Evolutionary conservation across 768 basidiomycete species (phyloP), one percentile per base, ranked within the genome.

Genomic region (Tubosaeta brunneosetosa): DNA sequence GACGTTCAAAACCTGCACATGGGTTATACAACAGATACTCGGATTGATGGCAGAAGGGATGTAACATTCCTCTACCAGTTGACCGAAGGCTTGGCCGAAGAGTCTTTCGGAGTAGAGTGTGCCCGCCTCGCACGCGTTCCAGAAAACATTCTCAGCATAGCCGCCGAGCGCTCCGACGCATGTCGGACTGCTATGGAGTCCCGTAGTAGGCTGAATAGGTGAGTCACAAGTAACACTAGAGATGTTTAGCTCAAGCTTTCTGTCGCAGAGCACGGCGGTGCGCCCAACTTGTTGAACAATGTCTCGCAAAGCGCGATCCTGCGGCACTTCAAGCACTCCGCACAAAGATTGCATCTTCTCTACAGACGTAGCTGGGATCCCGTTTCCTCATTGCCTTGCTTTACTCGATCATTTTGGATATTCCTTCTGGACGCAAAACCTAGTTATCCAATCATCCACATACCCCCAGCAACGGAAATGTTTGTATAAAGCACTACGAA

Each of bases 51-150:
- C 6, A 78, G 77, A 22, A 77, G 86, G 22, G 83, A 88, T 45
- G 86, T 99, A 38, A 88, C 86, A 6, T 99, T 98, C 71, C 71
- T 97, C 29, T 99, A 95, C 69, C 78, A 73, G 29, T 73, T 97
- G 19, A 77, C 79, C 0, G 69, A 73, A 7, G 93, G 94, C 11
- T 73, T 92, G 33, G 86, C 91, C 4, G 73, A 77, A 75, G 86
- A 86, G 62, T 93, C 91, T 0, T 97, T 94, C 64, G 94, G 94
- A 11, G 84, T 97, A 9, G 94, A 95, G 74, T 95, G 93, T 66
- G 93, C 85, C 8, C 80, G 91, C 41, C 78, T 97, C 25, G 95
- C 95, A 0, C 87, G 86, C 9, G 66, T 98, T 32, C 88, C 91
- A 0, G 84, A 87, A 57, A 55, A 67, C 2, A 76, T 98, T 8